A percentile compares a stretch with the other conserved stretches of the same genome.
Conservation (phyloP, 2,329 filamentous ascomycete species). For the Aspergillus hortae region DNA sequence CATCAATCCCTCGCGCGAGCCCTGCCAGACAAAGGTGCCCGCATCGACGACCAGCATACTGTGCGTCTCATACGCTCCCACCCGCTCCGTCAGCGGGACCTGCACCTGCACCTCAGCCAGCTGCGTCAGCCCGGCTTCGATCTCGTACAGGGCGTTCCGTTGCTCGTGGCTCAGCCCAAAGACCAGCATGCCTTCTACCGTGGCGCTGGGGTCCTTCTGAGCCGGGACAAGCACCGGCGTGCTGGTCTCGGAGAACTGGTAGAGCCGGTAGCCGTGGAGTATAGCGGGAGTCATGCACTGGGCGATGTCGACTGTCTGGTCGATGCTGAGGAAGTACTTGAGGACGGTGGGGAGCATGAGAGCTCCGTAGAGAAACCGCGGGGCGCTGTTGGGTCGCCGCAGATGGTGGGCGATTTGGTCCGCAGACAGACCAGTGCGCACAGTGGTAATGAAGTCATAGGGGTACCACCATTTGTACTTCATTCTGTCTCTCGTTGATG, state of each 20-base stretch:
- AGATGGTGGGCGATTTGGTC: slow-evolving; percentile 17
- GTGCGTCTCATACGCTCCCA: slow-evolving; percentile 5
- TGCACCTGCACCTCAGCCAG: slow-evolving; percentile 19
- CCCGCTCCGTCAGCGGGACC: slow-evolving; percentile 16
- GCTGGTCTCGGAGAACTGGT: slow-evolving; percentile 13
- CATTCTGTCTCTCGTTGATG: background rate
- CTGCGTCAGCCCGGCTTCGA: slow-evolving; percentile 19
- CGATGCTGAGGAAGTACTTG: slow-evolving; percentile 21
- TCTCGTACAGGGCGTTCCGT: slow-evolving; percentile 20
- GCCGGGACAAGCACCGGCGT: slow-evolving; percentile 19
- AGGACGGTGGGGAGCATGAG: slow-evolving; percentile 31
- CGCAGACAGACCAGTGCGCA: slow-evolving; percentile 21
- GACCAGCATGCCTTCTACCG: slow-evolving; percentile 26
- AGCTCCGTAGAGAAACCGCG: slow-evolving; percentile 27
- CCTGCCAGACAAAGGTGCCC: slow-evolving; percentile 23
- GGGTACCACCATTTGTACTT: background rate
- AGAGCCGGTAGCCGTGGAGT: slow-evolving; percentile 23
- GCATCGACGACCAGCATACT: slow-evolving; percentile 20
- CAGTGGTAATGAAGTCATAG: slow-evolving; percentile 18
- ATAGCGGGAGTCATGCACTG: slow-evolving; percentile 26
- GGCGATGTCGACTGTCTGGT: slow-evolving; percentile 16
- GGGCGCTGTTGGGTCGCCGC: slow-evolving; percentile 12
- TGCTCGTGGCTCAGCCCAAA: slow-evolving; percentile 23
- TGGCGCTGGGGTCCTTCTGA: slow-evolving; percentile 12
- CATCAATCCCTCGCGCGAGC: slow-evolving; percentile 8